Conservation (phyloP, 768 basidiomycete species). For the Lactarius indigo region DNA sequence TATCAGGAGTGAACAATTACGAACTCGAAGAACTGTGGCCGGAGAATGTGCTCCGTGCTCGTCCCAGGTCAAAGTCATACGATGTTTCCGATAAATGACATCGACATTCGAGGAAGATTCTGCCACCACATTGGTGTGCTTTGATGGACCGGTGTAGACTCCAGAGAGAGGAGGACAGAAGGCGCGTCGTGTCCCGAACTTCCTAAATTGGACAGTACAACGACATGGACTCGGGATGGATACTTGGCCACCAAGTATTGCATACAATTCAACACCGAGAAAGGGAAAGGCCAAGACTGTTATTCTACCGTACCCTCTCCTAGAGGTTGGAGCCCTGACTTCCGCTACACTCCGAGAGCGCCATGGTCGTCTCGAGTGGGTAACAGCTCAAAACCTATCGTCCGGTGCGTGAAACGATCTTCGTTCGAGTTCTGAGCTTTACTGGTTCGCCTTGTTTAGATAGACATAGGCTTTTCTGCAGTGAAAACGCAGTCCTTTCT, state of each 20-base stretch:
- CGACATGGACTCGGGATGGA: conserved; percentile 19
- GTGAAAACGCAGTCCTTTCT: conserved; percentile 38
- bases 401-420: neutral
- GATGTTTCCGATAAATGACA: conserved; percentile 89
- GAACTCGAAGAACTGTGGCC: conserved; percentile 91
- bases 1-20: conserved; percentile 21
- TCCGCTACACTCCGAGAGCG: conserved; percentile 52
- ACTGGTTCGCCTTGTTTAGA: conserved; percentile 29
- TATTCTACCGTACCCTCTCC: conserved; percentile 44
- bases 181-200: neutral
- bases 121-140: conserved; percentile 36
- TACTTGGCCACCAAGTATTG: conserved; percentile 17
- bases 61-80: conserved; percentile 94
- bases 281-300: conserved; percentile 23
- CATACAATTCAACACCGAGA: no score
- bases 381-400: conserved; percentile 34
- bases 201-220: neutral
- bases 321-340: conserved; percentile 42
- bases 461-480: conserved; percentile 30
- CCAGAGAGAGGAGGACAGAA: conserved; percentile 33
- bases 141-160: conserved; percentile 41
- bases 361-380: conserved; percentile 51
- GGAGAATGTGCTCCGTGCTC: conserved; percentile 83
- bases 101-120: conserved; percentile 36
- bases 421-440: neutral